Base-by-base conservation (phyloP, 148 eudicot genomes). In the Chenopodium quinoa region DNA sequence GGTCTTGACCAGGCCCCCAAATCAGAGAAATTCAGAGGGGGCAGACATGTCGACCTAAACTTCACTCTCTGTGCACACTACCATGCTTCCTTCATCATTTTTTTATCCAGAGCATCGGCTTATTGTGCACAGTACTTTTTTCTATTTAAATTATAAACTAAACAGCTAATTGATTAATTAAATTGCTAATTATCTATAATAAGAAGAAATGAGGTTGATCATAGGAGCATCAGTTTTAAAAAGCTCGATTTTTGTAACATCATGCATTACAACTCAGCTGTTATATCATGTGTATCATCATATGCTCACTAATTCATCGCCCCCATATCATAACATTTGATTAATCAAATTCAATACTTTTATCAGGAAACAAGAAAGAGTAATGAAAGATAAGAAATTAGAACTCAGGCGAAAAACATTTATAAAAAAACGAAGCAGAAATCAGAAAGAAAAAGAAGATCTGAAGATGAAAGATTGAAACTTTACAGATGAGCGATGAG, bases 211-310 rank as follows among this genome's bases (percentile, higher is more conserved):
- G 2, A 76, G 32, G 44, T 40, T 40, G 44, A 69, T 31, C 0
- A 20, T 4, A 0, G 11, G 85, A 85, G 87, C 87, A 85, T 85
- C 87, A 85, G 87, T 85, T 85, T 85, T 82, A 85, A 85, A 85
- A 85, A 85, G 87, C 87, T 85, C 85, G 87, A 82, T 70, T 79
- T 79, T 67, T 75, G 73, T 75, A 75, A 48, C 87, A 34, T 85
- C 87, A 85, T 40, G 31, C 60, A 72, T 63, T 46, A 23, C 12
- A 73, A 54, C 40, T 83, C 73, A 56, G 9, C 10, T 4, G 50
- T 48, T 60, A 60, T 47, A 71, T 22, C 22, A 52, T 23, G 25
- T 69, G 4, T 46, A 2, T 84, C 86, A 84, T 84, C 86, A 84
- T 81, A 56, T 84, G 86, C 86, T 63, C 85, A 31, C 9, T 4